These are phyloP conservation scores for Podochytrium sp. DNA, from an alignment of 192 early-diverging fungal species.

Conservation along the genomic window DNA sequence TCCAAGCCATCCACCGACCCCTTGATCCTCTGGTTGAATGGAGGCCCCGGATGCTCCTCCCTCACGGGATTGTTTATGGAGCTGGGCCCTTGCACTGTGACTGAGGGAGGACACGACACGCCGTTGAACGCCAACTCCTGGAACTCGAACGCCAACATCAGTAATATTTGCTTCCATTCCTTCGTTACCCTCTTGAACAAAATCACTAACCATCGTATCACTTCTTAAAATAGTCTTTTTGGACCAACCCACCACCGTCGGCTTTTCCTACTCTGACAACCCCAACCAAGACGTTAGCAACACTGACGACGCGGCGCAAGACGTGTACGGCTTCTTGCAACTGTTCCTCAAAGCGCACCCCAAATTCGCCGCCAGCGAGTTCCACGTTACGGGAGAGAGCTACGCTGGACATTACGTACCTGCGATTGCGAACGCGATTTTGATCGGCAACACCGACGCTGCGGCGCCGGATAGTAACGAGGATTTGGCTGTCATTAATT, in stretches of 20 bases:
- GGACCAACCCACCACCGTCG: slow-evolving; percentile 81
- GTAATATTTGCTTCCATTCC: slow-evolving; percentile 52
- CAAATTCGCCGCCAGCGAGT: slow-evolving; percentile 79
- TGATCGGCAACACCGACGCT: slow-evolving; percentile 70
- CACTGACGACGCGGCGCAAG: slow-evolving; percentile 78
- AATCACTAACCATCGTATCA: neutral
- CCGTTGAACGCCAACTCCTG: slow-evolving; percentile 77
- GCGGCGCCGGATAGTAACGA: slow-evolving; percentile 28
- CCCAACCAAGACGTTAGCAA: slow-evolving; percentile 68
- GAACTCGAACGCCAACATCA: slow-evolving; percentile 84
- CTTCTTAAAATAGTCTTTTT: slow-evolving; percentile 4
- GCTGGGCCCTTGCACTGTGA: slow-evolving; percentile 84
- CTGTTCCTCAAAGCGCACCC: slow-evolving; percentile 87
- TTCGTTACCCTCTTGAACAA: neutral
- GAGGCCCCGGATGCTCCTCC: slow-evolving; percentile 78
- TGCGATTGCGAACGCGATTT: slow-evolving; percentile 82
- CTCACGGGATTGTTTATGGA: slow-evolving; percentile 77
- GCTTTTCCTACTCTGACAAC: slow-evolving; percentile 74
- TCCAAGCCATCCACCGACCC: slow-evolving; percentile 76
- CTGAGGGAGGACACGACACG: slow-evolving; percentile 69
- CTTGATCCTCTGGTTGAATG: slow-evolving; percentile 76
- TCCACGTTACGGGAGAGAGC: slow-evolving; percentile 35
- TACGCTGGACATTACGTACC: slow-evolving; percentile 90
- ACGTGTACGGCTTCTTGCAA: slow-evolving; percentile 91
- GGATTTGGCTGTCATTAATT: slow-evolving; percentile 27